Evolutionary conservation across 2,329 filamentous ascomycete genomes (phyloP), one percentile per base, ranked within the genome.

Genomic region (Talaromyces sp.): DNA sequence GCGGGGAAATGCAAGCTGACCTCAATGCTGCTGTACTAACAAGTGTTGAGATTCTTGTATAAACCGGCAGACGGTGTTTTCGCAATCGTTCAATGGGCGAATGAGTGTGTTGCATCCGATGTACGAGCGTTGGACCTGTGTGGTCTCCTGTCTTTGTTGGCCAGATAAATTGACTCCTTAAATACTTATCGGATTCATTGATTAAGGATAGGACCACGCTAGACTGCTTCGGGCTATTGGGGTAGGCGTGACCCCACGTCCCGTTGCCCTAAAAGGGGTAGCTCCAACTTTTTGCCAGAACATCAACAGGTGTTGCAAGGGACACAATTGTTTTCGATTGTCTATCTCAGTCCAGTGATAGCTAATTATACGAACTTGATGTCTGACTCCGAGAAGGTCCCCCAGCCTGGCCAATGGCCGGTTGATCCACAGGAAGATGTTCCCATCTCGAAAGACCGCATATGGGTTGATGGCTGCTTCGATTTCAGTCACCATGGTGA

Each of bases 391-490:
- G 68, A 72, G 33, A 63, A 66, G 35, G 70, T 85, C 37, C 84
- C 84, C 57, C 64, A 72, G 53, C 69, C 76, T 25, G 84, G 84
- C 54, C 68, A 83, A 63, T 87, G 84, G 84, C 84, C 84, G n/a
- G 82, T 84, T 39, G 82, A 81, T 64, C 84, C 84, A 10, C 84
- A 87, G 71, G 75, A 85, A 40, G 81, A 84, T 67, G 70, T 82
- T 41, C 70, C 77, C 2, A 78, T 87, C 48, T 77, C 75, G 25
- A 81, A 87, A 58, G 85, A 89, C 67, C 86, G 93, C 64, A 89
- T 99, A 68, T 99, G 95, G 95, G 89, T 99, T 25, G 94, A 99
- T 73, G 94, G 94, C 62, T 99, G 94, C 81, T 99, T 97, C 78
- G 94, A 99, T 79, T 99, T 99, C 77, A 95, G 92, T 77, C 94